Conservation (phyloP, 805 yeast species). For the Saccharomycopsis guyanensis region DNA sequence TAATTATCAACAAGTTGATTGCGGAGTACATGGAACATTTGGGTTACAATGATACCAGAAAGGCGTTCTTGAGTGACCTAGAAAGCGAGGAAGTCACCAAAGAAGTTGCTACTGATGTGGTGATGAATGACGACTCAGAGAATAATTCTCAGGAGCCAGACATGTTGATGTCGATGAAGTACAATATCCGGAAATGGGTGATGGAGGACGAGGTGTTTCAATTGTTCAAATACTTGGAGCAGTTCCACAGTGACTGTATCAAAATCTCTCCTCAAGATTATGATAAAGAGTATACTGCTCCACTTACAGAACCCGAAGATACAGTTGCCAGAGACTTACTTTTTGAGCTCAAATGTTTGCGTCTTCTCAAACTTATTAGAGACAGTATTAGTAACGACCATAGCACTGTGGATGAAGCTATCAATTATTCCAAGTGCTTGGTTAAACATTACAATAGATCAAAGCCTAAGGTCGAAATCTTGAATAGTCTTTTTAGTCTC, state of each 20-base stretch:
- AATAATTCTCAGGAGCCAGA: neutral
- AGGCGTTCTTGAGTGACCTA: constrained; percentile 43
- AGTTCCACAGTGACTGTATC: neutral
- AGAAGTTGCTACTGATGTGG: neutral
- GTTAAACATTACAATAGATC: constrained; percentile 1
- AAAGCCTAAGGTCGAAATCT: neutral
- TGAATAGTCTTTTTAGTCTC: constrained; percentile 10
- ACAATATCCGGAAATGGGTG: constrained; percentile 1
- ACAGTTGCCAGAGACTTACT: constrained; percentile 8
- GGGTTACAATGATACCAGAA: constrained; percentile 49
- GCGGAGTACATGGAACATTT: constrained; percentile 48
- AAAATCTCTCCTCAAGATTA: constrained; percentile 5
- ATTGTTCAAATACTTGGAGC: constrained; percentile 1
- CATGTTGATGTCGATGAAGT: neutral
- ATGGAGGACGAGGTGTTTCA: constrained; percentile 1
- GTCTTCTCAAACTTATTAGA: constrained; percentile 11
- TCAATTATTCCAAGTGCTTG: constrained; percentile 9
- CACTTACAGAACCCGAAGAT: too few species aligned
- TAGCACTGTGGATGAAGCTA: constrained; percentile 7
- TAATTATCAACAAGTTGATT: constrained; percentile 26
- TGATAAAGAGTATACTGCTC: neutral
- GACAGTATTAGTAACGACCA: neutral
- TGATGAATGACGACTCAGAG: neutral
- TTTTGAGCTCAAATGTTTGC: constrained; percentile 14
- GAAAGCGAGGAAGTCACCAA: constrained; percentile 24